phyloP scores from a whole-genome alignment of 2,329 filamentous ascomycete species.

The Knoxdaviesia proteae region DNA sequence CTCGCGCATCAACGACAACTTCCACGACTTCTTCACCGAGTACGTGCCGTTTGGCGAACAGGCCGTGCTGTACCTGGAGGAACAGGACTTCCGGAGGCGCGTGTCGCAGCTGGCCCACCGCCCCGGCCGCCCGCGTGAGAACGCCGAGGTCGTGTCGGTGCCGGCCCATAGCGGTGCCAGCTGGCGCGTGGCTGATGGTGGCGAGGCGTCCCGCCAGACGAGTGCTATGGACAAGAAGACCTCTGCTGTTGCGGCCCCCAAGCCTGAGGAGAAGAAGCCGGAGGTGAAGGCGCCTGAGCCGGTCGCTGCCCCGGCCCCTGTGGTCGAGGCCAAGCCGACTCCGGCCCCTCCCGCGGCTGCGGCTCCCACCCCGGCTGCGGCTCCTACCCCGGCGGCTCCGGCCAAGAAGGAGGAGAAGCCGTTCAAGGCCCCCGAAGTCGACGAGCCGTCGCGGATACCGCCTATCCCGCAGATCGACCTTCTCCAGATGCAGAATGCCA shows the following conservation, averaged over 20 bases:
- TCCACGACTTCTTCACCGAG: conserved; percentile 98
- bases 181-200: conserved; percentile 51
- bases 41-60: conserved; percentile 91
- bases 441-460: conserved; percentile 42
- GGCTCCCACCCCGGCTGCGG: conserved; percentile 10
- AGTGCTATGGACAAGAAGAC: conserved; percentile 27
- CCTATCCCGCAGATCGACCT: conserved; percentile 56
- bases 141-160: conserved; percentile 58
- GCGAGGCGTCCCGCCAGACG: conserved; percentile 35
- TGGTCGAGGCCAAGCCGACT: conserved; percentile 11
- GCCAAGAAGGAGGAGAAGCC: conserved; percentile 10
- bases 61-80: conserved; percentile 85
- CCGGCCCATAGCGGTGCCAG: conserved; percentile 70
- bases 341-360: conserved; percentile 7
- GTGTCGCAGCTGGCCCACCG: conserved; percentile 35
- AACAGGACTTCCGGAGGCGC: conserved; percentile 75
- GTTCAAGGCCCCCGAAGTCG: conserved; percentile 38
- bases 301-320: conserved; percentile 6
- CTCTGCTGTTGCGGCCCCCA: conserved; percentile 11
- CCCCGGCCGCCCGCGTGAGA: conserved; percentile 26
- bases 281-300: conserved; percentile 11
- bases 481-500: conserved; percentile 51
- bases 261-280: conserved; percentile 13
- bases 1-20: conserved; percentile 84
- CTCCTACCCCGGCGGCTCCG: conserved; percentile 8